Conservation (phyloP, 306 rosid genomes). For the Cajanus cajan region DNA sequence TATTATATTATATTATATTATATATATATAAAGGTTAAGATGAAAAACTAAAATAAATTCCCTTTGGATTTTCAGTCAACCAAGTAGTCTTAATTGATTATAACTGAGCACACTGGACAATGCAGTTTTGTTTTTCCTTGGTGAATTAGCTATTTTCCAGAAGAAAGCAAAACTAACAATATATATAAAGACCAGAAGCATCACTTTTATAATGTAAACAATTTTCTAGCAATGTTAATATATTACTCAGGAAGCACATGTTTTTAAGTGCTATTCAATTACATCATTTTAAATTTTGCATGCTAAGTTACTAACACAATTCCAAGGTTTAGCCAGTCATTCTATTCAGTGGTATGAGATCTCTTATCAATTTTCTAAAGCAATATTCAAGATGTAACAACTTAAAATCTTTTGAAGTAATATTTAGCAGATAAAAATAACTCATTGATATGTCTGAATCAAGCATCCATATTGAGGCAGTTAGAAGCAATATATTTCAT, state of each 20-base stretch:
- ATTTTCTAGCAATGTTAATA: background rate
- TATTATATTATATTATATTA: too few species aligned
- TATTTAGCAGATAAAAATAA: background rate
- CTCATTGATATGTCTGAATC: background rate
- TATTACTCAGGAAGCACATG: background rate
- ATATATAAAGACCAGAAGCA: background rate
- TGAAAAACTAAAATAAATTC: background rate
- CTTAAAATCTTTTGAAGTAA: background rate
- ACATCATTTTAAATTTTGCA: background rate
- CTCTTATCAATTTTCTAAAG: background rate
- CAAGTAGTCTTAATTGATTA: background rate
- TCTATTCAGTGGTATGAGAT: background rate
- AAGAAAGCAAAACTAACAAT: background rate
- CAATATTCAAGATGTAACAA: background rate
- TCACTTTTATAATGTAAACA: background rate
- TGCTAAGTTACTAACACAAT: background rate
- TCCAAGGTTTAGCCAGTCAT: background rate
- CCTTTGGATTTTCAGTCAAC: background rate
- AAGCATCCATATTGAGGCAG: slow-evolving; percentile 3
- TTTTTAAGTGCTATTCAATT: background rate
- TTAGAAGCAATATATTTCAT: background rate
- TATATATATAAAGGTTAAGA: background rate
- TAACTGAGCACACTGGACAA: background rate
- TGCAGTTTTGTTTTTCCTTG: background rate
- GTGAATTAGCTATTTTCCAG: background rate